Evolutionary conservation across 345 rosid genomes (phyloP).

Genomic region (Brassica rapa): DNA sequence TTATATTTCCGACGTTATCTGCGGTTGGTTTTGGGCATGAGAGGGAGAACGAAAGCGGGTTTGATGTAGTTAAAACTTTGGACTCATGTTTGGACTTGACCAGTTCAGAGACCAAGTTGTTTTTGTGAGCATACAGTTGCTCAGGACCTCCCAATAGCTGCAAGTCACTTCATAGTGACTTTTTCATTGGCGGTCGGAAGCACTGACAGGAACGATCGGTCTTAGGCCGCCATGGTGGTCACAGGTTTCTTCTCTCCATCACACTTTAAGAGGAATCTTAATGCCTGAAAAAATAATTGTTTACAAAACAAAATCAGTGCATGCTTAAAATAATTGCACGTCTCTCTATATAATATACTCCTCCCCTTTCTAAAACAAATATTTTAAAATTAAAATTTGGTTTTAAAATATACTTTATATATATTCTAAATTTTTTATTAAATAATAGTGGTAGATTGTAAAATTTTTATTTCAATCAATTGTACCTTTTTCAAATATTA

Average conservation of each 20-base stretch:
- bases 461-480: too few relatives aligned
- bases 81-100: constrained; percentile 25
- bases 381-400: too few relatives aligned
- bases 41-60: constrained; percentile 27
- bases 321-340: not conserved
- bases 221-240: constrained; percentile 13
- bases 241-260: constrained; percentile 34
- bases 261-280: constrained; percentile 34
- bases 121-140: constrained; percentile 38
- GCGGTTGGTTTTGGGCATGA: constrained; percentile 34
- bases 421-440: too few relatives aligned
- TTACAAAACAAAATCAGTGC: not conserved
- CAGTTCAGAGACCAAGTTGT: constrained; percentile 32
- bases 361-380: too few relatives aligned
- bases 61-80: constrained; percentile 25
- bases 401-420: too few relatives aligned
- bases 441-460: too few relatives aligned
- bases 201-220: constrained; percentile 25
- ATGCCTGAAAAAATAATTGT: constrained; percentile 24
- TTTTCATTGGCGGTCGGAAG: not conserved
- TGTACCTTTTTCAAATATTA: too few relatives aligned
- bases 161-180: constrained; percentile 21
- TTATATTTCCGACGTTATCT: constrained; percentile 6
- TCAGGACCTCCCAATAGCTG: constrained; percentile 42
- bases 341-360: not conserved